Evolutionary conservation across 2,329 filamentous ascomycete genomes (phyloP), one percentile per base, ranked within the genome.

Genomic region (Stagonosporopsis rhizophila): DNA sequence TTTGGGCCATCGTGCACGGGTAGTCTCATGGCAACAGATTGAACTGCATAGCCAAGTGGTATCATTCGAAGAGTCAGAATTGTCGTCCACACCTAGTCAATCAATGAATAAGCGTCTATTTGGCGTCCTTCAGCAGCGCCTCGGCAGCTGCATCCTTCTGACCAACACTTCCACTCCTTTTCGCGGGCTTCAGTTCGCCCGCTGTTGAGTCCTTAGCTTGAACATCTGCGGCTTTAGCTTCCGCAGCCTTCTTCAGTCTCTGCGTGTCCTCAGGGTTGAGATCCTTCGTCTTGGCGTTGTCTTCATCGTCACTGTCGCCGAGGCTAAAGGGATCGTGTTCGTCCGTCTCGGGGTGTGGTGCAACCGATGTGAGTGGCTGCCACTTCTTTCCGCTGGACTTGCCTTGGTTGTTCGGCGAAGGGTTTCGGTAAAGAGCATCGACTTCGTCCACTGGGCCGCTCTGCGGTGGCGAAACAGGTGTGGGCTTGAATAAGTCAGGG

Each of bases 291-390:
- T 92, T 95, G 15, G 92, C 95, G 14, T 81, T 77, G 49, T 93
- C 91, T 66, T 89, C 89, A 77, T 99, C 95, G 65, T 98, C 94
- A 70, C 92, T 96, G 67, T 98, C 94, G 5, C 95, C 95, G 14
- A 99, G 83, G 70, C 92, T 97, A 79, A 99, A 99, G 0, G 95
- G 95, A 71, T 99, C 95, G 68, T 96, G 94, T 66, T 98, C 81
- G 20, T 79, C 92, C 17, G 85, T 83, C 59, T 96, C 89, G 14
- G 94, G 93, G 61, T 86, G 89, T 1, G 93, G 92, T 62, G 96
- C 91, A 14, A 97, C 87, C 0, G 89, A 84, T 12, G 93, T 92
- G 66, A 99, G 80, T 9, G 95, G 94, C 77, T 99, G 94, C 95
- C 95, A 99, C 80, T 99, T 99, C 84, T 93, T 97, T 79, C 92